These are phyloP conservation scores for Carallia brachiata DNA, from an alignment of 345 rosid species.

Conservation along the genomic window DNA sequence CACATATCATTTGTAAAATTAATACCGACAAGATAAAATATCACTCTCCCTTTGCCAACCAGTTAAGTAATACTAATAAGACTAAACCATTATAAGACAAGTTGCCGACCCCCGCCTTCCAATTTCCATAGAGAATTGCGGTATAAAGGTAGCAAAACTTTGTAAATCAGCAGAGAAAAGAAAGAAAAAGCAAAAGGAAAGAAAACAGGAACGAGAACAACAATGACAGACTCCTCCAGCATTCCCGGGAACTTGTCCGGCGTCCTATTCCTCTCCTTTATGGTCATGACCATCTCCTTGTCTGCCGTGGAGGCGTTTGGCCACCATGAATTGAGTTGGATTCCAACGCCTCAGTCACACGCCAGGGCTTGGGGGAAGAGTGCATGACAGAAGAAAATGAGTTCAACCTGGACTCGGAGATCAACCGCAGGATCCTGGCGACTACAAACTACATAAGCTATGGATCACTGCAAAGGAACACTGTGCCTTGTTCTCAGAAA, in stretches of 20 bases:
- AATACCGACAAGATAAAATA: background rate
- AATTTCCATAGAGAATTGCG: background rate
- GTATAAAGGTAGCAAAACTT: background rate
- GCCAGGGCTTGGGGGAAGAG: conserved; percentile 55
- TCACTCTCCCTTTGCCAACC: too few species aligned
- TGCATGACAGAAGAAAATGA: conserved; percentile 47
- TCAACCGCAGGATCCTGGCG: conserved; percentile 60
- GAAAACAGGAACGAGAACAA: conserved; percentile 1
- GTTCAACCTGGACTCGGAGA: conserved; percentile 55
- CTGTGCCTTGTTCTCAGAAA: conserved; percentile 72
- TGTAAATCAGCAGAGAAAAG: background rate
- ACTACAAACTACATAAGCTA: conserved; percentile 72
- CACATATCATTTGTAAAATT: background rate
- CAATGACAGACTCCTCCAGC: conserved; percentile 39
- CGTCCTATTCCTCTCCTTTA: conserved; percentile 18
- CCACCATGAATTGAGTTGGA: conserved; percentile 40
- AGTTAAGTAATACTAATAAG: background rate
- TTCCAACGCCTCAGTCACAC: conserved; percentile 22
- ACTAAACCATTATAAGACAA: background rate
- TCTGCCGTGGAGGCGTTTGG: conserved; percentile 22
- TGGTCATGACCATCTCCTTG: conserved; percentile 21
- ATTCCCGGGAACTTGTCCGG: conserved; percentile 19
- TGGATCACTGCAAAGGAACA: conserved; percentile 56
- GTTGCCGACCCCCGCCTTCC: conserved; percentile 10
- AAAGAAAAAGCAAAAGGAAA: background rate